A percentile compares a stretch with the other conserved stretches of the same genome.
Evolutionary conservation across 495 filamentous ascomycete genomes (phyloP).

Genomic region (Astrocystis sublimbata): DNA sequence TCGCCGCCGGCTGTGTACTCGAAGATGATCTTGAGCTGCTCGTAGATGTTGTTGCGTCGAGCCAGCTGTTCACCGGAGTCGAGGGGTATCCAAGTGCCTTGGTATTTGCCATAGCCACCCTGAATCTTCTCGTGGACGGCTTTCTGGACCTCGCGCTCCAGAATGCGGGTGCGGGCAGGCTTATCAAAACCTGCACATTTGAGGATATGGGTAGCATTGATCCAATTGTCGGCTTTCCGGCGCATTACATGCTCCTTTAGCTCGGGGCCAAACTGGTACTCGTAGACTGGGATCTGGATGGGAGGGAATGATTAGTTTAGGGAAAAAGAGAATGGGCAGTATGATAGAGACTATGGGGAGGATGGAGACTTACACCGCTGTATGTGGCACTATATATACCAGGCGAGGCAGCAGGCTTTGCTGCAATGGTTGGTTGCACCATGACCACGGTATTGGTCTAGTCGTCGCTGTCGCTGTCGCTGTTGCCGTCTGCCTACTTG

Average conservation of each 20-base stretch:
- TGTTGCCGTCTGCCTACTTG: neutral
- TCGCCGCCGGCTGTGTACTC: conserved; percentile 81
- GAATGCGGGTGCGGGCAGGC: conserved; percentile 87
- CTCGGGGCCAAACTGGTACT: conserved; percentile 76
- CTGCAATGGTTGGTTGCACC: conserved; percentile 37
- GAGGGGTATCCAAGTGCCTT: conserved; percentile 97
- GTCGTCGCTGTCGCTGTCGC: no score
- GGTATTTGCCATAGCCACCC: conserved; percentile 98
- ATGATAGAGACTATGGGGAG: conserved; percentile 11
- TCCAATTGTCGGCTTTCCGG: conserved; percentile 81
- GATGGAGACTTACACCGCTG: conserved; percentile 72
- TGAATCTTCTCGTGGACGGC: conserved; percentile 96
- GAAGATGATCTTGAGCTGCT: conserved; percentile 82
- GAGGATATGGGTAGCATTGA: conserved; percentile 94
- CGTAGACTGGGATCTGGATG: conserved; percentile 46
- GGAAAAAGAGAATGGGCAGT: neutral
- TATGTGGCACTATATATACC: conserved; percentile 88
- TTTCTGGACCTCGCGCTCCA: conserved; percentile 96
- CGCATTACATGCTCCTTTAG: conserved; percentile 81
- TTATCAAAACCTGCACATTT: conserved; percentile 75
- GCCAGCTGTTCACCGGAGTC: conserved; percentile 78
- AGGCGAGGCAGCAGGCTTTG: conserved; percentile 18
- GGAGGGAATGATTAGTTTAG: neutral
- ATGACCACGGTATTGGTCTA: conserved; percentile 34
- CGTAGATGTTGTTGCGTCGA: conserved; percentile 78